These are phyloP conservation scores for Rhododendron griersonianum DNA, from an alignment of 148 eudicot genomes.

Conservation along the genomic window DNA sequence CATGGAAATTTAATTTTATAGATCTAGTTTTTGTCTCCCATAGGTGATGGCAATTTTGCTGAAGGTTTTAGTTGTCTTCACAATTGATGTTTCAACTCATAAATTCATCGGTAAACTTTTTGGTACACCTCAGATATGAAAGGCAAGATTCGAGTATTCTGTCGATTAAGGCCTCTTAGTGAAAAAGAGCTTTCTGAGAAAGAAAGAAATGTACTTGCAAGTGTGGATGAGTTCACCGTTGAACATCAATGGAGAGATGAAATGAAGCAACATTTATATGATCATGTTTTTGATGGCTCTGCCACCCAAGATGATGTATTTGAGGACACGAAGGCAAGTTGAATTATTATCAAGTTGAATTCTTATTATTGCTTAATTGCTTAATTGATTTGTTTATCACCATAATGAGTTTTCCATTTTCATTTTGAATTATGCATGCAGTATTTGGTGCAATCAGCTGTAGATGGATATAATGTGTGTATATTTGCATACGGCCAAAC, in stretches of 20 bases:
- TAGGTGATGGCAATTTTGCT: not conserved
- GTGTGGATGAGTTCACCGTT: constrained; percentile 84
- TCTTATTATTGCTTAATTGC: not conserved
- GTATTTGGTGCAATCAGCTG: constrained; percentile 98
- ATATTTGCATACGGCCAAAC: constrained; percentile 99
- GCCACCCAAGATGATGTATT: constrained; percentile 92
- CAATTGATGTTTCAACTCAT: not conserved
- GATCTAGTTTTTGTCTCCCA: not conserved
- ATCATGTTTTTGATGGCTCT: constrained; percentile 80
- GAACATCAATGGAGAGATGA: constrained; percentile 97
- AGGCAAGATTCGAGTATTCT: constrained; percentile 92
- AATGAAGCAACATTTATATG: constrained; percentile 82
- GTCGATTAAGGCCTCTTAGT: constrained; percentile 85
- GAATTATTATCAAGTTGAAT: constrained; percentile 22
- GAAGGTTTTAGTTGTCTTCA: not conserved
- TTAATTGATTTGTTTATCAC: not conserved
- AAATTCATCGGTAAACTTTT: not conserved
- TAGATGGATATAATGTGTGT: constrained; percentile 95
- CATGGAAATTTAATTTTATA: not conserved
- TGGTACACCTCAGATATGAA: constrained; percentile 65
- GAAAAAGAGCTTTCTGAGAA: constrained; percentile 64
- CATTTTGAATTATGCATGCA: constrained; percentile 27
- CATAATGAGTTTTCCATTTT: not conserved
- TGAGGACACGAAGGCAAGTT: constrained; percentile 87
- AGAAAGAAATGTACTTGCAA: constrained; percentile 49